phyloP scores from a whole-genome alignment of 2,329 filamentous ascomycete genomes.

The Trichoderma guizhouense region DNA sequence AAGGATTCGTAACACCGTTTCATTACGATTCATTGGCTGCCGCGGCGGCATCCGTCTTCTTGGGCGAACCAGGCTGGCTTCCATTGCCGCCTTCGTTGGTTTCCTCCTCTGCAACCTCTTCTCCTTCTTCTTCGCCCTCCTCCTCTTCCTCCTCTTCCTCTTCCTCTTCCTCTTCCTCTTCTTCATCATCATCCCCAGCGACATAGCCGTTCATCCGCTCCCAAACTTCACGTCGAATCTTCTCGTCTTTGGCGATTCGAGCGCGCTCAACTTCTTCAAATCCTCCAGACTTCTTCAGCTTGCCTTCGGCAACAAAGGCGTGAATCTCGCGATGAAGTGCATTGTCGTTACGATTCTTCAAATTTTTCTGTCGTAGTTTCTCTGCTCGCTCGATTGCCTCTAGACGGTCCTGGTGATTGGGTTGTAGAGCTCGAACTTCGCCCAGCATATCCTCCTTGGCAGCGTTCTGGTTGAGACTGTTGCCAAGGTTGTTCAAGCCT shows the following conservation, averaged over 20 bases:
- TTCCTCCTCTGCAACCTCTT: constrained; percentile 20
- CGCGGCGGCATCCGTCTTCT: not conserved
- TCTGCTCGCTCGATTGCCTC: constrained; percentile 98
- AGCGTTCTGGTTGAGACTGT: constrained; percentile 64
- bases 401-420: constrained; percentile 87
- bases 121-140: constrained; percentile 25
- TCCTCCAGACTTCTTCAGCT: constrained; percentile 92
- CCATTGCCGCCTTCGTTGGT: constrained; percentile 18
- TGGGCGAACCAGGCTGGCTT: constrained; percentile 14
- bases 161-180: constrained; percentile 31
- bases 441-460: constrained; percentile 90
- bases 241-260: constrained; percentile 80
- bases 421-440: constrained; percentile 88
- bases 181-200: constrained; percentile 42
- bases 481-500: constrained; percentile 52
- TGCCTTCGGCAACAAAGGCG: constrained; percentile 82
- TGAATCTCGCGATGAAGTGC: constrained; percentile 80
- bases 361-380: constrained; percentile 86
- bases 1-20: not conserved
- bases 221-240: constrained; percentile 76
- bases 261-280: constrained; percentile 90
- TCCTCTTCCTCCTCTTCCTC: constrained; percentile 22
- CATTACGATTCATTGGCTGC: not conserved
- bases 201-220: constrained; percentile 60
- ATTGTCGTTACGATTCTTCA: constrained; percentile 68